A percentile compares a stretch with the other conserved stretches of the same genome.
Conservation (phyloP, 306 rosid species). For the Sicyos baderoa region DNA sequence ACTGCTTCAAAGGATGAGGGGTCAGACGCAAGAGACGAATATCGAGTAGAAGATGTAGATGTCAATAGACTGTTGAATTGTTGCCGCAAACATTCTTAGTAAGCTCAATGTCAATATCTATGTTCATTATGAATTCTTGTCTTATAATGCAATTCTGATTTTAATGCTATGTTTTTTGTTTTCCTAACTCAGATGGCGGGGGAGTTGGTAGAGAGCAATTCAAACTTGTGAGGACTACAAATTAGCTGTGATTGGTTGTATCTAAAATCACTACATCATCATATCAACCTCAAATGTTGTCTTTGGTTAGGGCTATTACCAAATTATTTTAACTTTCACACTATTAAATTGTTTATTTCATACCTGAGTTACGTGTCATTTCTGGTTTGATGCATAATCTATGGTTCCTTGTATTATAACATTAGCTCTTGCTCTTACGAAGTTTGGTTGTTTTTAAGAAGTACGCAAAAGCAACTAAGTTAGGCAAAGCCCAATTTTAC, state of each 20-base stretch:
- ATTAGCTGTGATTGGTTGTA: background rate
- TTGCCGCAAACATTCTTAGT: conserved; percentile 46
- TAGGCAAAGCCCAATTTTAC: too few relatives aligned
- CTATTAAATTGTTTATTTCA: background rate
- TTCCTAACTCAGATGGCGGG: background rate
- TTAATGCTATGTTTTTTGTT: background rate
- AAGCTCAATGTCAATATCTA: conserved; percentile 22
- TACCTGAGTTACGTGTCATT: background rate
- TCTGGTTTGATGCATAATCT: conserved; percentile 6
- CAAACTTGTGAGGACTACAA: background rate
- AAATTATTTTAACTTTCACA: too few relatives aligned
- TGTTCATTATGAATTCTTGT: background rate
- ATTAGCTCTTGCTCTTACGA: too few relatives aligned
- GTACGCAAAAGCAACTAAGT: too few relatives aligned
- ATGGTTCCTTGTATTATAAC: background rate
- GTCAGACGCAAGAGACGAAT: conserved; percentile 23
- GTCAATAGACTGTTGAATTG: conserved; percentile 50
- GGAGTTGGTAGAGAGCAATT: background rate
- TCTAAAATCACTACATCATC: background rate
- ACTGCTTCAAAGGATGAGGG: conserved; percentile 38
- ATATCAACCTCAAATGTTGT: conserved; percentile 1
- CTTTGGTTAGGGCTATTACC: background rate
- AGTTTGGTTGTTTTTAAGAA: too few relatives aligned
- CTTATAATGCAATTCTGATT: conserved; percentile 4
- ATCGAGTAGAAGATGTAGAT: conserved; percentile 25